A percentile compares a stretch with the other conserved stretches of the same genome.
Conservation (phyloP, 768 basidiomycete species). For the Lentinus brumalis region DNA sequence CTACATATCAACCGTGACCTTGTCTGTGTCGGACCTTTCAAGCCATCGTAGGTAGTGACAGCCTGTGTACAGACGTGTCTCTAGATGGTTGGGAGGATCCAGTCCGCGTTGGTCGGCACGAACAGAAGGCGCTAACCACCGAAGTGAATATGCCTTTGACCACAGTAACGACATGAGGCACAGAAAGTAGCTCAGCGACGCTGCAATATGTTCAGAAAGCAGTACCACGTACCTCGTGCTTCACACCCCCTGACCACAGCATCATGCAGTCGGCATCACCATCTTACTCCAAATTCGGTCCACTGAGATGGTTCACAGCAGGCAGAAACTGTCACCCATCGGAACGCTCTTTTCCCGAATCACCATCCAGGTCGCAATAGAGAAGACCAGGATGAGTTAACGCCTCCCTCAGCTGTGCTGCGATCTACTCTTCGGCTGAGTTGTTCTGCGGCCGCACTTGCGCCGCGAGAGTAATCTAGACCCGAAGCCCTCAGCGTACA, state of each 20-base stretch:
- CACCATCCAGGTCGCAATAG: not conserved
- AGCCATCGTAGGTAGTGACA: not conserved
- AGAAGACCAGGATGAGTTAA: not conserved
- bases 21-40: not conserved
- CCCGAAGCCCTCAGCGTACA: not conserved
- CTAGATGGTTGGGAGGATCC: not conserved
- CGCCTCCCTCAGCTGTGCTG: not conserved
- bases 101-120: not conserved
- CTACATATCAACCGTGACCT: constrained; percentile 6
- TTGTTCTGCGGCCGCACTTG: not conserved
- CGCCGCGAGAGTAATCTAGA: constrained; percentile 3
- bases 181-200: no score
- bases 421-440: not conserved
- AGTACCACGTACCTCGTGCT: no score
- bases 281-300: no score
- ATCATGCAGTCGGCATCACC: no score
- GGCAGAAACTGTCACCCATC: not conserved
- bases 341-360: not conserved
- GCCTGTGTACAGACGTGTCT: no score
- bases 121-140: not conserved
- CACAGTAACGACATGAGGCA: no score
- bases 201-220: no score
- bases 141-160: no score
- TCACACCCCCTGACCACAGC: no score
- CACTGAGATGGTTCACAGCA: no score